A percentile compares a stretch with the other conserved stretches of the same genome.
These are phyloP conservation scores for Dittrichia graveolens DNA, from an alignment of 129 eudicot genomes.

Conservation along the genomic window DNA sequence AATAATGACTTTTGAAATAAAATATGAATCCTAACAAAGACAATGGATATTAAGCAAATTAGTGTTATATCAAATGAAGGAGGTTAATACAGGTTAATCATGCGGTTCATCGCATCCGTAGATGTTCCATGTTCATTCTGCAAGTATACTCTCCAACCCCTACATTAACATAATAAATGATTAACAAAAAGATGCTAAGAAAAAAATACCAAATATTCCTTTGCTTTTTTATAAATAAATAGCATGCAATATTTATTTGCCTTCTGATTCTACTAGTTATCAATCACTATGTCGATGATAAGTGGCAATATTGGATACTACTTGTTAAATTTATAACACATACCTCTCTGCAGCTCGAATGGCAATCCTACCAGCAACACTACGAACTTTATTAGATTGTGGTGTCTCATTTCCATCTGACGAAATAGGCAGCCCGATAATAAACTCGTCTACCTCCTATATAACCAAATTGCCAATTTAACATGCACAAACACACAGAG, in stretches of 20 bases:
- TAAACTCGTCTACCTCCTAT: conserved; percentile 93
- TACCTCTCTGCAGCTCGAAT: conserved; percentile 92
- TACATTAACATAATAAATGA: conserved; percentile 25
- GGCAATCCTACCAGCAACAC: conserved; percentile 88
- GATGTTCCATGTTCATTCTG: conserved; percentile 93
- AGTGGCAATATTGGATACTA: not conserved
- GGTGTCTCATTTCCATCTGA: conserved; percentile 75
- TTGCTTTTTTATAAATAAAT: no score
- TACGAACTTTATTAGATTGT: conserved; percentile 90
- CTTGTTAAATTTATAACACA: not conserved
- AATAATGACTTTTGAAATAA: not conserved
- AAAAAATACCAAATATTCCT: no score
- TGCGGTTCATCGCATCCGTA: conserved; percentile 66
- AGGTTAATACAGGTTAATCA: conserved; percentile 63
- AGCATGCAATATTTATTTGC: no score
- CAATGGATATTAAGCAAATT: not conserved
- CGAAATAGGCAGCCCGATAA: conserved; percentile 78
- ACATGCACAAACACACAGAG: conserved; percentile 2
- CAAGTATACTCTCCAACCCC: conserved; percentile 96
- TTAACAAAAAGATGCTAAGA: not conserved
- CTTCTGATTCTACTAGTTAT: no score
- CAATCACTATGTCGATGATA: no score
- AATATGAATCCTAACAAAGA: conserved; percentile 2
- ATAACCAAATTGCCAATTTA: conserved; percentile 8
- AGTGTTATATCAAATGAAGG: conserved; percentile 1